Base-by-base conservation (phyloP, 345 rosid genomes). In the Camelina neglecta region DNA sequence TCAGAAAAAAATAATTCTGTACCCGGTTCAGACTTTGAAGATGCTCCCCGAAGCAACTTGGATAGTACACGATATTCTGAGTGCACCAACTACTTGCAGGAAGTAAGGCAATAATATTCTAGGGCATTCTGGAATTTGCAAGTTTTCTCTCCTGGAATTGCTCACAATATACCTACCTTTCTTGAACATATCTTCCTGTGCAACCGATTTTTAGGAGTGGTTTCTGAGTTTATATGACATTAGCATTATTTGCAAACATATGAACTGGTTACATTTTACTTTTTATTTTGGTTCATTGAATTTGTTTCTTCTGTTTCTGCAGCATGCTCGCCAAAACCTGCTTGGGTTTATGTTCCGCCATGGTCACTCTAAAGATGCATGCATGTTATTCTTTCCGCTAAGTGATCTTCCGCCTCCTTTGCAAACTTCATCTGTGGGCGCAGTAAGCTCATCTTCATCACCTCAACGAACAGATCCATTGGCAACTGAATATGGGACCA, bases 391-490 rank as follows among this genome's bases (percentile, higher is more conserved):
- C 86, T 92, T 94, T 84, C 97, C 97, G 39, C 86, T 65, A 38
- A 80, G 79, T 85, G 85, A 83, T 80, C 82, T 88, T 82, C 96
- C 98, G 38, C 77, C 89, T 38, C 81, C 94, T 61, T 79, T 93
- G 84, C 97, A 88, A 82, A 83, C 91, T 61, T 87, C 85, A 42
- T 61, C 81, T 11, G 73, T 78, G 80, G 89, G 91, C 15, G 75
- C 56, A 51, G 93, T 68, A 35, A 77, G 88, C 75, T 86, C 93
- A 29, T 82, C 98, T 65, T 87, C 88, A 33, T 87, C 95, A 42
- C 96, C 97, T 61, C 98, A 94, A 79, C 88, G 98, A 80, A 82
- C 83, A 33, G 98, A 94, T 84, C 93, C 95, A 60, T 82, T 90
- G 82, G 89, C 90, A 60, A 90, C 95, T 74, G 98, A 94, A 64